Percentiles rank a stretch among this genome's conserved stretches.
These are phyloP conservation scores for Fusarium papillatum DNA, from an alignment of 2,329 filamentous ascomycete genomes.

Conservation along the genomic window DNA sequence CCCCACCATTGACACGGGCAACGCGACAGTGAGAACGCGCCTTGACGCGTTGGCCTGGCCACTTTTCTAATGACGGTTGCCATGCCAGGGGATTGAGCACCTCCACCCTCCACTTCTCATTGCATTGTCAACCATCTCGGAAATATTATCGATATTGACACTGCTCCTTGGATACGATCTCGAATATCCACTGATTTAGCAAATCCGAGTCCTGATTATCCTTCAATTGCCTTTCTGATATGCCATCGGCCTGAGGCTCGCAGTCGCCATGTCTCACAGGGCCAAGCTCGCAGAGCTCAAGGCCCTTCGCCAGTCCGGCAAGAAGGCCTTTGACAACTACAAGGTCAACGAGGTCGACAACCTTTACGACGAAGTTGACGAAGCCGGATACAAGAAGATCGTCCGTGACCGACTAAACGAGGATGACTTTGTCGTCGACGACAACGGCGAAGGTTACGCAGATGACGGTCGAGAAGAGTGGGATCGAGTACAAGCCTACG, in stretches of 20 bases:
- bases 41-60: conserved; percentile 30
- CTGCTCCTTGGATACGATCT: conserved; percentile 15
- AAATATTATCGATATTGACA: conserved; percentile 11
- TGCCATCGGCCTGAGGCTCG: conserved; percentile 36
- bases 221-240: conserved; percentile 25
- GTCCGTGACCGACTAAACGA: conserved; percentile 90
- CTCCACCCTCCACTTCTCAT: conserved; percentile 22
- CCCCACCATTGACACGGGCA: conserved; percentile 26
- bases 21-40: conserved; percentile 32
- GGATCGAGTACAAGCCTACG: conserved; percentile 79
- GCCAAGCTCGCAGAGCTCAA: conserved; percentile 82
- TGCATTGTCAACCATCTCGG: not conserved
- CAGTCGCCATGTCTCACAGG: conserved; percentile 54
- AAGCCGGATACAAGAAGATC: conserved; percentile 97
- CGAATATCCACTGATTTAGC: not conserved
- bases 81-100: conserved; percentile 33
- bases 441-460: conserved; percentile 96
- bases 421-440: conserved; percentile 98
- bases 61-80: conserved; percentile 40
- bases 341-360: conserved; percentile 86
- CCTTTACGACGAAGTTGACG: conserved; percentile 96
- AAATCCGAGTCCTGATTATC: not conserved
- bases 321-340: conserved; percentile 91
- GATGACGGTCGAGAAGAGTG: conserved; percentile 97
- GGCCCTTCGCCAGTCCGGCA: conserved; percentile 88